Conservation (phyloP, 192 early-diverging fungal genomes). For the Lunasporangiospora selenospora region DNA sequence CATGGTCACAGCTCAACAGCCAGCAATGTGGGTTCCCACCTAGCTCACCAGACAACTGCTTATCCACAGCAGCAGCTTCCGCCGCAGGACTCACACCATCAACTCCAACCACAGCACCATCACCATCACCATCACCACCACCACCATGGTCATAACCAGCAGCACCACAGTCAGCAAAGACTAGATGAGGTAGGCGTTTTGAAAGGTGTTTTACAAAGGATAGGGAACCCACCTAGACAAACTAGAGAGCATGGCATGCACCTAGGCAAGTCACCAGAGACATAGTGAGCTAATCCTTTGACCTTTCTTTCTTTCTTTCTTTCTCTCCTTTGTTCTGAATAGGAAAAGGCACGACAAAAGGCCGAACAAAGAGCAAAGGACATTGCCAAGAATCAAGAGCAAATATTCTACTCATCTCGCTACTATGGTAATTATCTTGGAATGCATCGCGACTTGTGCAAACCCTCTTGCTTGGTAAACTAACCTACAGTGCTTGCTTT, state of each 20-base stretch:
- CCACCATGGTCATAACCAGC: constrained; percentile 7
- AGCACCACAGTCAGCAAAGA: constrained; percentile 11
- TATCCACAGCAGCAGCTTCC: constrained; percentile 3
- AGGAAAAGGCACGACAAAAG: constrained; percentile 35
- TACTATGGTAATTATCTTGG: constrained; percentile 42
- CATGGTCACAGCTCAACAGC: not conserved
- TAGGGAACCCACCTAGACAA: not conserved
- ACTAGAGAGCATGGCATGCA: not conserved
- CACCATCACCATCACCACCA: constrained; percentile 16
- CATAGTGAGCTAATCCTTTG: too few relatives aligned
- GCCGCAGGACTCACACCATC: not conserved
- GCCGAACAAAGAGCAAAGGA: constrained; percentile 48
- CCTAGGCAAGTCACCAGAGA: not conserved
- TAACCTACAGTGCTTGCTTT: not conserved
- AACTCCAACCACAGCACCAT: constrained; percentile 7
- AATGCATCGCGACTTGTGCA: not conserved
- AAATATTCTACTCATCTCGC: constrained; percentile 48
- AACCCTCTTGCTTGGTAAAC: not conserved
- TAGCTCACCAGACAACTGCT: too few relatives aligned
- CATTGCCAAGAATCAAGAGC: constrained; percentile 43
- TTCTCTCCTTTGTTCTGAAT: not conserved
- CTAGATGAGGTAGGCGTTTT: constrained; percentile 32
- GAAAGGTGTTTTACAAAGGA: too few relatives aligned
- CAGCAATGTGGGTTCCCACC: not conserved
- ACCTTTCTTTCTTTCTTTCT: not conserved